phyloP scores from a whole-genome alignment of 108 stramenopile genomes.

The Aurantiochytrium sp. region DNA sequence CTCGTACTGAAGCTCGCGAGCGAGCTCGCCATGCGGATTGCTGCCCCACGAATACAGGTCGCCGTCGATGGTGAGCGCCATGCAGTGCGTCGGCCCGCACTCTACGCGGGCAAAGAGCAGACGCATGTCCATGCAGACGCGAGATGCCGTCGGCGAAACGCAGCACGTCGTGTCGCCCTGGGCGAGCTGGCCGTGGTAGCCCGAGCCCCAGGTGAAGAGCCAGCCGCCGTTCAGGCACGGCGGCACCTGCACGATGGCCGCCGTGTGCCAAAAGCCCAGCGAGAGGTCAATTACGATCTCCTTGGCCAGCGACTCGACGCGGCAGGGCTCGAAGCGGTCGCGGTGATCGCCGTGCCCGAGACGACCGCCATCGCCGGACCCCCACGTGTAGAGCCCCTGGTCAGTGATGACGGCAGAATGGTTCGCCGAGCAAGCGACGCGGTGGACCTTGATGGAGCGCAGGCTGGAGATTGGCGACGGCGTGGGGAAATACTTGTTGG shows the following conservation, averaged over 20 bases:
- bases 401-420: constrained; percentile 57
- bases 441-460: constrained; percentile 52
- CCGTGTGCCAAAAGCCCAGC: constrained; percentile 67
- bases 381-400: constrained; percentile 60
- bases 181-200: constrained; percentile 69
- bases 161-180: constrained; percentile 47
- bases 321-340: constrained; percentile 28
- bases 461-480: neutral
- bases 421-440: constrained; percentile 63
- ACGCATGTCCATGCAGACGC: constrained; percentile 45
- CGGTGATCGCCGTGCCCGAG: constrained; percentile 63
- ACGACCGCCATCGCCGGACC: constrained; percentile 61
- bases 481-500: neutral
- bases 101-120: constrained; percentile 44
- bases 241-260: constrained; percentile 61
- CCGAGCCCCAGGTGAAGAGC: constrained; percentile 65
- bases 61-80: constrained; percentile 58
- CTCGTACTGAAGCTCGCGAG: constrained; percentile 35
- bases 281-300: constrained; percentile 41
- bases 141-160: constrained; percentile 50
- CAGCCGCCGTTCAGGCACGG: constrained; percentile 57
- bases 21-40: constrained; percentile 54
- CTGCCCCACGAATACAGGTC: constrained; percentile 74
- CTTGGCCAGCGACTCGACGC: constrained; percentile 37
- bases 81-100: constrained; percentile 66